Base-by-base conservation (phyloP, 139 green algal genomes). In the Micractinium sp. region DNA sequence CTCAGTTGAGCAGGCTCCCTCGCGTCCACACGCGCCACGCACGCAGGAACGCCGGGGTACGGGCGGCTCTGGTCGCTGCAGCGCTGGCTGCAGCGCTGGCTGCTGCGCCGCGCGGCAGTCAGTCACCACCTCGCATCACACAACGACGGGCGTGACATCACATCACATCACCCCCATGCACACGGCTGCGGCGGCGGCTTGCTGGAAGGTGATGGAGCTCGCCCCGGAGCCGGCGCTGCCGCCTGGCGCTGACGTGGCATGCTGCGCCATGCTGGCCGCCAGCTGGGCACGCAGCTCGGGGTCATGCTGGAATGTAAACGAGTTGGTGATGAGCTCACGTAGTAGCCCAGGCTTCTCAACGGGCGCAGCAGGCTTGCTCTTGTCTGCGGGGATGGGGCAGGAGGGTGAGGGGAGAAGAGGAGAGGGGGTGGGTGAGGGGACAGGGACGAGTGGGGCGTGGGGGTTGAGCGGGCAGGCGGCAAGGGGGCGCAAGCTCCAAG, bases 291-390 rank as follows among this genome's bases (percentile, higher is more conserved):
- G 63, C 38, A 86, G 81, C 60, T 86, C n/a, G 1, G 67, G 67
- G 39, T 87, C 82, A 20, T 76, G 66, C 35, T 78, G 36, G 36
- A 87, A 87, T 27, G 61, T 80, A 29, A 87, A 87, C 33, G 67
- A 81, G 67, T 87, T 87, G 67, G 38, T 81, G 67, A 80, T 87
- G 27, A 87, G 83, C 83, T 87, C 83, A 1, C 83, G 83, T 66
- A 87, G 83, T 66, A 87, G 39, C 66, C 67, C 66, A 2, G 83
- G 83, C 25, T 38, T 41, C 36, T 79, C 82, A n/a, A 23, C 19
- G 9, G 56, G 56, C 56, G 66, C 81, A 20, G 60, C 81, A 31
- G 56, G 38, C 33, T 35, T 33, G 29, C 38, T 36, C 78, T 84
- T 67, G 18, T 66, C 78, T 67, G 78, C 77, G 23, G 78, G 14